These are phyloP conservation scores for Cladophialophora immunda DNA, from an alignment of 2,329 filamentous ascomycete genomes.

Conservation along the genomic window DNA sequence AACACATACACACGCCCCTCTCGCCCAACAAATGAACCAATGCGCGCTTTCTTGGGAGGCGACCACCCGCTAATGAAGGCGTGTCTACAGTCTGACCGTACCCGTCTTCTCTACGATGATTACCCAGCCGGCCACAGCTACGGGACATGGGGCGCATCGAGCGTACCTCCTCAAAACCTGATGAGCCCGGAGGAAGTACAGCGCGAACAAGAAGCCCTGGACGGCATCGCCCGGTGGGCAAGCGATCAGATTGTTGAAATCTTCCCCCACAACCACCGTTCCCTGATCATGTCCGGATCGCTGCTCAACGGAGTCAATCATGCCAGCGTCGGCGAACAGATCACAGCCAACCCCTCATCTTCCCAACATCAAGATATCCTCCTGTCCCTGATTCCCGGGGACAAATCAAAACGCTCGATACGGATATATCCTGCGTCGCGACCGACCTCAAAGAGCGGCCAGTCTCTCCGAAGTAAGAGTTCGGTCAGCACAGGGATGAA, in stretches of 20 bases:
- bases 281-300: constrained; percentile 29
- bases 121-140: constrained; percentile 36
- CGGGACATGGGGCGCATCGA: constrained; percentile 36
- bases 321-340: background rate
- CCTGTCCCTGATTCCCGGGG: constrained; percentile 40
- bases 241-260: constrained; percentile 43
- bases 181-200: constrained; percentile 40
- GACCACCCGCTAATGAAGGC: background rate
- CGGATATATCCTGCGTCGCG: constrained; percentile 41
- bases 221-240: constrained; percentile 41
- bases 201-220: constrained; percentile 40
- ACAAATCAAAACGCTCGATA: constrained; percentile 41
- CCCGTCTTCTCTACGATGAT: constrained; percentile 41
- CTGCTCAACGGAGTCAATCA: constrained; percentile 21
- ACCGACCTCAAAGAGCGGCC: constrained; percentile 37
- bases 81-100: constrained; percentile 34
- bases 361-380: constrained; percentile 40
- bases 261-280: constrained; percentile 35
- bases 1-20: background rate
- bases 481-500: constrained; percentile 31
- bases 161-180: constrained; percentile 30
- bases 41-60: background rate
- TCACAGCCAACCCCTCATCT: constrained; percentile 12
- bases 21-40: background rate
- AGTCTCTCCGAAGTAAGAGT: constrained; percentile 37